A percentile compares a stretch with the other conserved stretches of the same genome.
These are phyloP conservation scores for Fagopyrum homotropicum DNA, from an alignment of 148 eudicot species.

Conservation along the genomic window DNA sequence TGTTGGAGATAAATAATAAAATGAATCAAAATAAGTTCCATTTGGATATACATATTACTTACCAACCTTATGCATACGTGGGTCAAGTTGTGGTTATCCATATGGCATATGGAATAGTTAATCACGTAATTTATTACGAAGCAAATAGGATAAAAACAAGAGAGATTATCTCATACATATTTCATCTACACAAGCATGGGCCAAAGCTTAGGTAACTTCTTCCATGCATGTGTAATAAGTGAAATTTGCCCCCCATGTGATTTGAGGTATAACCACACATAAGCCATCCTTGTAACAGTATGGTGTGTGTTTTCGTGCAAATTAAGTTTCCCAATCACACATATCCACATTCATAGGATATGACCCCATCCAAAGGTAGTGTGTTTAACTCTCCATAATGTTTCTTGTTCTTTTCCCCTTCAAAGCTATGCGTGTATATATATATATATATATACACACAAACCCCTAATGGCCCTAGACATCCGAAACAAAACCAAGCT, in stretches of 20 bases:
- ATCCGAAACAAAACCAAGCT: background rate
- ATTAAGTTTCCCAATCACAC: background rate
- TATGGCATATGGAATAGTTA: background rate
- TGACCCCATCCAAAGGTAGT: background rate
- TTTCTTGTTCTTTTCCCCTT: background rate
- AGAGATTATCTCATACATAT: background rate
- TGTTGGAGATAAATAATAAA: background rate
- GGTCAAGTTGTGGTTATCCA: background rate
- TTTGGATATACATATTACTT: background rate
- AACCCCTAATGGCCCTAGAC: background rate
- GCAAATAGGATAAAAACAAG: background rate
- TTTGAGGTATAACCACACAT: background rate
- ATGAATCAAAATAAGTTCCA: too few relatives aligned
- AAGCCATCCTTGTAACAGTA: background rate
- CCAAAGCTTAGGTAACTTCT: background rate
- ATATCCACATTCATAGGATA: conserved; percentile 8
- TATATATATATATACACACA: background rate
- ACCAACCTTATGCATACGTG: background rate
- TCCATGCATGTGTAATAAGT: background rate
- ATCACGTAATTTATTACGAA: background rate
- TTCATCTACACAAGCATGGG: background rate
- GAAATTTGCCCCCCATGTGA: background rate
- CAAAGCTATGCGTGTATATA: background rate
- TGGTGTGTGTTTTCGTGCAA: conserved; percentile 4
- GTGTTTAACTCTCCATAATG: background rate